Evolutionary conservation across 148 eudicot species (phyloP).

Genomic region (Chenopodium quinoa): DNA sequence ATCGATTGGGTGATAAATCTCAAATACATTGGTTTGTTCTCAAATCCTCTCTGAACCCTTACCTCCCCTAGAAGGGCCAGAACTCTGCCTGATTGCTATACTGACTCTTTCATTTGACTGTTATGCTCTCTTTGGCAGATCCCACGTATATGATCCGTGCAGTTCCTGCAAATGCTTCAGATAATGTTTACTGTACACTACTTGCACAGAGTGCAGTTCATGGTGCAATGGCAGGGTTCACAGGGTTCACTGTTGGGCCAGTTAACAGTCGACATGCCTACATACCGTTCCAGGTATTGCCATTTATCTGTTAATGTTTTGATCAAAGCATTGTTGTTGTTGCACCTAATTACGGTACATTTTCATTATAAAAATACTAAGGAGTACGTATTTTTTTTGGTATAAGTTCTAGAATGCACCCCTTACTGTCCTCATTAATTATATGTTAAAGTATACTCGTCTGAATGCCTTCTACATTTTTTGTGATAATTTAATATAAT

Average conservation of each 20-base stretch:
- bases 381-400: not conserved
- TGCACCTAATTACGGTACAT: not conserved
- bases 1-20: constrained; percentile 38
- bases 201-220: constrained; percentile 48
- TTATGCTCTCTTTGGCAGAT: constrained; percentile 21
- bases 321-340: no score
- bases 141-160: constrained; percentile 47
- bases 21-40: constrained; percentile 47
- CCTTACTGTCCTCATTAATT: not conserved
- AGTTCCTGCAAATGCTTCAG: constrained; percentile 42
- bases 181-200: constrained; percentile 43
- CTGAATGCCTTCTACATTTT: not conserved
- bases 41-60: not conserved
- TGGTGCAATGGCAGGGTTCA: constrained; percentile 53
- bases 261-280: constrained; percentile 44
- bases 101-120: not conserved
- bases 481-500: not conserved
- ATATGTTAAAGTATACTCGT: not conserved
- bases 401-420: not conserved
- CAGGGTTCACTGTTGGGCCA: constrained; percentile 44
- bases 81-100: not conserved
- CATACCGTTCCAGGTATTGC: constrained; percentile 36
- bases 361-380: no score
- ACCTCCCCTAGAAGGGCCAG: not conserved
- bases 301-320: not conserved